Base-by-base conservation (phyloP, 192 early-diverging fungal genomes). In the Thoreauomyces humboldtii region DNA sequence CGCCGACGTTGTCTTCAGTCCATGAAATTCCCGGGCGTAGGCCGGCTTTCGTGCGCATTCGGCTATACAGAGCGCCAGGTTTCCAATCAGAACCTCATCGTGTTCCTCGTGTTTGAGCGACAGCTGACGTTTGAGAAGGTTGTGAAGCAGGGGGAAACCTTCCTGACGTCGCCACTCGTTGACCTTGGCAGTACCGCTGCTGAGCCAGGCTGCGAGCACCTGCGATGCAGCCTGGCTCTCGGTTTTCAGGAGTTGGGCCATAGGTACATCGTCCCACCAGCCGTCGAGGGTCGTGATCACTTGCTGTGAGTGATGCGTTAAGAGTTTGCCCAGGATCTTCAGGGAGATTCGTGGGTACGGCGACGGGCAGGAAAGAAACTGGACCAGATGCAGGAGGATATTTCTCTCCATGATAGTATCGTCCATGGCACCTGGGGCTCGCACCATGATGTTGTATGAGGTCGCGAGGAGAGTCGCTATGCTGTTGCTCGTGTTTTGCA, bases 201-300 rank as follows among this genome's bases (percentile, higher is more conserved):
- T 41, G 35, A 69, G 46, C 58, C 58, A 69, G 4, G 35, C 48
- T 15, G 50, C 46, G 0, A 69, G 36, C 9, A 69, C 6, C 37
- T 52, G 58, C 24, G 43, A 4, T 19, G 59, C 59, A 7, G 21
- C 25, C 59, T 44, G 21, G 9, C 15, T 9, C 4, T 60, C 41
- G 24, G 4, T 19, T 28, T 41, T 15, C 11, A 68, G 9, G 12
- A 68, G 19, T 29, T 34, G 27, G 22, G 34, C 21, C 59, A 61
- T 69, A 15, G 67, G 67, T 7, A 69, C 37, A 17, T 48, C 53
- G 37, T 69, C 67, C 67, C 67, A 69, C 67, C 67, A 69, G 1
- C 67, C 67, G 35, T 69, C 59, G 36, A 69, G 36, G 7, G 59
- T 48, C 3, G 32, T 17, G 14, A 41, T 36, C 11, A 69, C 29